A percentile compares a stretch with the other conserved stretches of the same genome.
Evolutionary conservation across 345 rosid species (phyloP).

Genomic region (Heritiera littoralis): DNA sequence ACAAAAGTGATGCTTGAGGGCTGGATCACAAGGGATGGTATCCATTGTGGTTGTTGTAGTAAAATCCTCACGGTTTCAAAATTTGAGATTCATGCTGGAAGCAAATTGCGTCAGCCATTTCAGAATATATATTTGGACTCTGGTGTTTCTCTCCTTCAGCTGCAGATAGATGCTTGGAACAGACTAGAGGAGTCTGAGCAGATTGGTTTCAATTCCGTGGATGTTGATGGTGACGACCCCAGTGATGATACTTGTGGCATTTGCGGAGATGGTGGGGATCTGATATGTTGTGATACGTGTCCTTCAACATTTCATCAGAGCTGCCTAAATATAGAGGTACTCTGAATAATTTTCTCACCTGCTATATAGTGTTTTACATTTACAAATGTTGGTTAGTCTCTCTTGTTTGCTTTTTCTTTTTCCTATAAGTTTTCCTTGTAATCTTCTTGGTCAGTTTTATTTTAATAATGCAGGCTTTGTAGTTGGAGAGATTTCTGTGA

Average conservation of each 20-base stretch:
- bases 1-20: conserved; percentile 68
- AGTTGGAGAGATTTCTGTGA: neutral
- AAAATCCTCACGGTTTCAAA: conserved; percentile 66
- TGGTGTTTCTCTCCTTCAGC: conserved; percentile 80
- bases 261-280: conserved; percentile 98
- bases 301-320: conserved; percentile 94
- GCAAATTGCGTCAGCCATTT: conserved; percentile 73
- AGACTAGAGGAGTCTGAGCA: conserved; percentile 55
- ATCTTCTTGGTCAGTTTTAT: neutral
- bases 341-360: conserved; percentile 6
- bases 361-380: neutral
- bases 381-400: neutral
- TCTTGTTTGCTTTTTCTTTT: neutral
- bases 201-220: conserved; percentile 58
- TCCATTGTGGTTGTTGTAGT: conserved; percentile 91
- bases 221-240: conserved; percentile 78
- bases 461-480: conserved; percentile 10
- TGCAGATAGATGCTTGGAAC: conserved; percentile 89
- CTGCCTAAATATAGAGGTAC: conserved; percentile 80
- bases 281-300: conserved; percentile 94
- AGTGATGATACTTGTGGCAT: conserved; percentile 97
- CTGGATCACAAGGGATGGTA: conserved; percentile 77
- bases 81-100: conserved; percentile 95
- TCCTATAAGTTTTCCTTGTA: neutral
- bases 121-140: conserved; percentile 80